These are phyloP conservation scores for Triangularia verruculosa DNA, from an alignment of 2,329 filamentous ascomycete genomes.

Conservation along the genomic window DNA sequence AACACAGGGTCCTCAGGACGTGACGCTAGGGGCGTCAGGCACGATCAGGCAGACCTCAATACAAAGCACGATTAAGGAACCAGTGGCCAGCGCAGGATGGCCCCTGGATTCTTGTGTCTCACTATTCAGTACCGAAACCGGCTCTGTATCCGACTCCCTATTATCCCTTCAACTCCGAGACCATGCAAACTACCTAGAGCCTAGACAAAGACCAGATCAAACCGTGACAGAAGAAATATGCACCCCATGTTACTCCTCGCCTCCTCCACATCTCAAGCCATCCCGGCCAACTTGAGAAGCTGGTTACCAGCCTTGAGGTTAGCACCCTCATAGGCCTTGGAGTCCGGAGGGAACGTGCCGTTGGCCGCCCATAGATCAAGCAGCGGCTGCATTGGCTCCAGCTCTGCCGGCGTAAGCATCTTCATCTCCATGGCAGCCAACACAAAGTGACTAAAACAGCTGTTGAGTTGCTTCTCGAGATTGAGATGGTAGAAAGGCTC, in stretches of 20 bases:
- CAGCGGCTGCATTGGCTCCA: constrained; percentile 79
- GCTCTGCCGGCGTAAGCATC: constrained; percentile 71
- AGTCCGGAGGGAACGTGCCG: constrained; percentile 67
- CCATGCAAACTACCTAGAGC: not conserved
- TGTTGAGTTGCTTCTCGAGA: constrained; percentile 66
- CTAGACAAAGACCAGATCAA: not conserved
- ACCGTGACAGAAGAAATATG: not conserved
- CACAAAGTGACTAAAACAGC: constrained; percentile 70
- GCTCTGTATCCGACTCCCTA: not conserved
- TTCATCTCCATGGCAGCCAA: constrained; percentile 65
- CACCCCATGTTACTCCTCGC: not conserved
- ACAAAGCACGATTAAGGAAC: not conserved
- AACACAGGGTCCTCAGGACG: constrained; percentile 12
- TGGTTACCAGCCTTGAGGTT: constrained; percentile 47
- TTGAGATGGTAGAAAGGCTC: constrained; percentile 71
- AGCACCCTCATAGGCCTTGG: constrained; percentile 50
- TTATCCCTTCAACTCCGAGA: constrained; percentile 1
- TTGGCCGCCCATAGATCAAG: constrained; percentile 77
- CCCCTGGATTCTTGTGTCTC: not conserved
- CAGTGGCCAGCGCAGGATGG: not conserved
- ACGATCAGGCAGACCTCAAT: not conserved
- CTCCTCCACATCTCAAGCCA: constrained; percentile 12
- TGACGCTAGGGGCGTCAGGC: not conserved
- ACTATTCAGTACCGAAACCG: not conserved
- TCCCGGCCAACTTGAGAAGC: constrained; percentile 33